Conservation (phyloP, 2,329 filamentous ascomycete species). For the Lachnellula suecica region DNA sequence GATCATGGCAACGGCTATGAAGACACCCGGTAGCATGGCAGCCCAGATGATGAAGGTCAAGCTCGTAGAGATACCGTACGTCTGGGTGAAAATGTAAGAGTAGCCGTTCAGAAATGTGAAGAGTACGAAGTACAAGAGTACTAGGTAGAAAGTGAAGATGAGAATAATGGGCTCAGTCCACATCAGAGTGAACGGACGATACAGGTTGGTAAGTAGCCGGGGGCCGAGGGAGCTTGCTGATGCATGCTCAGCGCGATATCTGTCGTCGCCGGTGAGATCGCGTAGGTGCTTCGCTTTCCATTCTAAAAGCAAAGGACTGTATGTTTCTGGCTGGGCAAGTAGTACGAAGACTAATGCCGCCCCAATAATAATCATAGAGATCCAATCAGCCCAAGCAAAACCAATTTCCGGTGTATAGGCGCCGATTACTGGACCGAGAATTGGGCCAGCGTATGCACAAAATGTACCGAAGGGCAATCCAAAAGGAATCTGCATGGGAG, state of each 20-base stretch:
- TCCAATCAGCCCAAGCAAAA: conserved; percentile 74
- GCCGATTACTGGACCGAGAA: conserved; percentile 63
- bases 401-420: conserved; percentile 64
- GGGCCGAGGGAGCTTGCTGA: conserved; percentile 14
- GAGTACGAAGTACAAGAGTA: conserved; percentile 7
- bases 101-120: conserved; percentile 7
- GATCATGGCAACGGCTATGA: conserved; percentile 34
- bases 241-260: conserved; percentile 24
- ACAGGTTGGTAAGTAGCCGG: neutral
- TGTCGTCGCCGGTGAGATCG: conserved; percentile 23
- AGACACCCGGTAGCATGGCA: conserved; percentile 27
- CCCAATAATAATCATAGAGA: conserved; percentile 66
- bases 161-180: conserved; percentile 6
- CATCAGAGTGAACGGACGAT: conserved; percentile 18
- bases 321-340: conserved; percentile 57
- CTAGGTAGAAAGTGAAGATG: conserved; percentile 4
- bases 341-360: conserved; percentile 57
- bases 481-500: conserved; percentile 47
- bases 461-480: conserved; percentile 63
- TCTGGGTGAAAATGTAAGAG: conserved; percentile 1
- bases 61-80: neutral
- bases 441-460: conserved; percentile 65
- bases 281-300: conserved; percentile 64
- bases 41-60: neutral
- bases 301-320: conserved; percentile 66